A percentile compares a stretch with the other conserved stretches of the same genome.
Evolutionary conservation across 106 monocot genomes (phyloP).

Genomic region (Amphibolis antarctica): DNA sequence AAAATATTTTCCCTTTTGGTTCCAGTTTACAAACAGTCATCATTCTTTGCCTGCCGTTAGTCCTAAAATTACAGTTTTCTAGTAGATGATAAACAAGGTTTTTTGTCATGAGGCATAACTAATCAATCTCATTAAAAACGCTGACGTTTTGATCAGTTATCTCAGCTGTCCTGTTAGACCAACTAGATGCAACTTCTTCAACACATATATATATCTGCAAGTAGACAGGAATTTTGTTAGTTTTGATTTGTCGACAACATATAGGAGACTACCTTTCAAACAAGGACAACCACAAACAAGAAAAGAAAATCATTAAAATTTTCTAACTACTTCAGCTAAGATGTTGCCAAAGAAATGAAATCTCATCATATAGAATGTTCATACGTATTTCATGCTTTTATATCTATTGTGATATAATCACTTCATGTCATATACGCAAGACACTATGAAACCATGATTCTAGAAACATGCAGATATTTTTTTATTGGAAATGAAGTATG

Average conservation of each 20-base stretch:
- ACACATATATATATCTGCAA: constrained; percentile 20
- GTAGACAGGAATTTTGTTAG: neutral
- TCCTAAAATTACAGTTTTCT: neutral
- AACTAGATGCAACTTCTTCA: constrained; percentile 3
- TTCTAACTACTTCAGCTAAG: neutral
- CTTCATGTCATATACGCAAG: no score
- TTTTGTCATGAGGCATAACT: constrained; percentile 4
- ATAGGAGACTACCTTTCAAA: neutral
- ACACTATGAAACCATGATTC: no score
- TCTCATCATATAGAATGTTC: no score
- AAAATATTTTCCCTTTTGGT: no score
- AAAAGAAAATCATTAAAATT: neutral
- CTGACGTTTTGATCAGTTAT: constrained; percentile 11
- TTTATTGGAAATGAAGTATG: no score
- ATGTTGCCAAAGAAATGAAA: no score
- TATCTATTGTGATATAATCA: no score
- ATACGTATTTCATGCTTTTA: no score
- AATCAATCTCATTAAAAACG: constrained; percentile 11
- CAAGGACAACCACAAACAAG: neutral
- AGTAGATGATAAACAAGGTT: neutral
- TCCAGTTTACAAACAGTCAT: constrained; percentile 1
- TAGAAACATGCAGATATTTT: no score
- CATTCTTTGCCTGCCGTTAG: neutral
- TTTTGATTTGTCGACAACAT: neutral
- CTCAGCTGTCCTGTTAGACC: constrained; percentile 27